Base-by-base conservation (phyloP, 108 stramenopile species). In the Asterionellopsis glacialis region DNA sequence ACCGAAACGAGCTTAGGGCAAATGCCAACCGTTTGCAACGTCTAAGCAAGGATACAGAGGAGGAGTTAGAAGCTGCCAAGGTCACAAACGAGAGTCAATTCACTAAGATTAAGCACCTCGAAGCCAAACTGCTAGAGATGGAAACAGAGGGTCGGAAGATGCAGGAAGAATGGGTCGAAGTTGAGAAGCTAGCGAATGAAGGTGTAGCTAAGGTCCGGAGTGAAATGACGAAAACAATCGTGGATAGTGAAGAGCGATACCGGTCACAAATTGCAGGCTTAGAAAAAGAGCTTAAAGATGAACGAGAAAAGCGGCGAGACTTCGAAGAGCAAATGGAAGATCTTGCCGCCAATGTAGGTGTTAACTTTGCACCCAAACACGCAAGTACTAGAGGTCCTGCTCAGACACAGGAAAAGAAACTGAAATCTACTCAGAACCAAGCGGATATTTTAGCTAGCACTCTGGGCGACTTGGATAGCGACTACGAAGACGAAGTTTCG, bases 191-290 rank as follows among this genome's bases (percentile, higher is more conserved):
- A 40, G 82, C 85, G 42, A 85, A 82, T 33, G 85, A 85, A 57
- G 80, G 80, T 24, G 84, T 79, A 13, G 55, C 82, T 24, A 73
- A 79, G 49, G 86, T 79, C 14, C 68, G 86, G 26, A 84, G 68
- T 50, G 90, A 91, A 57, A 81, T 91, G 80, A 79, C 81, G 51
- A 71, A 85, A 58, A 82, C 90, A 13, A 61, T 87, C 24, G 61
- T 82, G 14, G 86, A 91, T 27, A 82, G 81, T 45, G 90, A 91
- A 54, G 90, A 87, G 55, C 82, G 82, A n/a, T 85, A 87, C 56
- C 73, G 70, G 44, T 54, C 71, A 1, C 84, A 85, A 47, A 76
- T 87, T 41, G 77, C 85, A 22, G 63, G 64, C 23, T 51, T 87
- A 38, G 69, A 84, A 69, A 67, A 64, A 9, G 82, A 83, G 44